Conservation (phyloP, 495 filamentous ascomycete species). For the Acidiella bohemica region DNA sequence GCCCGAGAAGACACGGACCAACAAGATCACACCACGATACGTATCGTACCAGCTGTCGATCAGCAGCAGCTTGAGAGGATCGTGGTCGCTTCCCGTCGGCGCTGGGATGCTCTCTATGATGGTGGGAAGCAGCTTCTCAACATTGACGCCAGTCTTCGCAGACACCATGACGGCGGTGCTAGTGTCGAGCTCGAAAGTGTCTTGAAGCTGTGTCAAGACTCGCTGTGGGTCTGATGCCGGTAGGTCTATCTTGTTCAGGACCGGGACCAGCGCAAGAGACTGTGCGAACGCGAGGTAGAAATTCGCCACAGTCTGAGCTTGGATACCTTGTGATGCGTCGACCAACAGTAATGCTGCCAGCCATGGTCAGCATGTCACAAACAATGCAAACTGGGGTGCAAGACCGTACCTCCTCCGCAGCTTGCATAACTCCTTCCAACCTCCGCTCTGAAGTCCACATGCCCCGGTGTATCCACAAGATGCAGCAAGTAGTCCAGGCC, state of each 20-base stretch:
- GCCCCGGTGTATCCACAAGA: constrained; percentile 90
- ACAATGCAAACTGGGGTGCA: too few relatives aligned
- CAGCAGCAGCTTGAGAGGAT: constrained; percentile 68
- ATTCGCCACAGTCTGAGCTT: constrained; percentile 92
- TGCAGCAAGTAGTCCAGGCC: constrained; percentile 86
- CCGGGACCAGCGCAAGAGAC: constrained; percentile 70
- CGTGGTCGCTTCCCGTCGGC: constrained; percentile 56
- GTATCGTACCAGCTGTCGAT: constrained; percentile 97
- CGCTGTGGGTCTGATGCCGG: constrained; percentile 72
- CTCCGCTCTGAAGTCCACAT: constrained; percentile 95
- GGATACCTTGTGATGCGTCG: constrained; percentile 84
- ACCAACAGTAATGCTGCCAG: constrained; percentile 85
- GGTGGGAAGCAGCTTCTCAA: constrained; percentile 63
- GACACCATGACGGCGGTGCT: constrained; percentile 72
- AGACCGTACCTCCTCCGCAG: constrained; percentile 87
- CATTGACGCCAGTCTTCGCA: constrained; percentile 84
- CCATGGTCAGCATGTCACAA: too few relatives aligned
- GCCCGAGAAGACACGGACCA: constrained; percentile 88
- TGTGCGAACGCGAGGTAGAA: constrained; percentile 96
- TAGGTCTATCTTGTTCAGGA: constrained; percentile 93
- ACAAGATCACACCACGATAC: constrained; percentile 83
- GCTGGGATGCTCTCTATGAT: constrained; percentile 75
- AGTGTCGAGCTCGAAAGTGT: constrained; percentile 76
- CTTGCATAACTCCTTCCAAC: constrained; percentile 89
- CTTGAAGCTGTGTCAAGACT: constrained; percentile 71